These are phyloP conservation scores for Flaveria brownii DNA, from an alignment of 129 eudicot species.

Conservation along the genomic window DNA sequence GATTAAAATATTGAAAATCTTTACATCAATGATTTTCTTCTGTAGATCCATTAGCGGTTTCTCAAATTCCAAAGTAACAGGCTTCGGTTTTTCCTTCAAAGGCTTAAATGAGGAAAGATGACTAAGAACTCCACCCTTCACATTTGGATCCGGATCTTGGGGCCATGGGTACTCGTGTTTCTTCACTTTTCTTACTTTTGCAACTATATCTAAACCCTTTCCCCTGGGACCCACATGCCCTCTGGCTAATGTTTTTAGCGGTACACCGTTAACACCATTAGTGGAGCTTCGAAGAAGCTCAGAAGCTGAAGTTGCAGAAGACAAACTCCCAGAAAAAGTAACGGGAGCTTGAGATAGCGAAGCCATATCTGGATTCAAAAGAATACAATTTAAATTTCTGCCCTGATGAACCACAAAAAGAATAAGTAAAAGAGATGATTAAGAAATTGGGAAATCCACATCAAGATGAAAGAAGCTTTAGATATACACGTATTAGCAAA, in stretches of 20 bases:
- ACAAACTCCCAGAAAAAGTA: constrained; percentile 49
- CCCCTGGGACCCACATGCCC: constrained; percentile 45
- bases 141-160: constrained; percentile 71
- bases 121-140: constrained; percentile 81
- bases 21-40: constrained; percentile 77
- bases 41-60: constrained; percentile 82
- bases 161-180: constrained; percentile 89
- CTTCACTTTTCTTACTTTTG: constrained; percentile 60
- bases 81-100: constrained; percentile 74
- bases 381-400: constrained; percentile 30
- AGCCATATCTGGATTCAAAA: constrained; percentile 57
- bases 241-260: constrained; percentile 56
- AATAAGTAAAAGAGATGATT: background rate
- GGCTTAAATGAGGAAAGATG: constrained; percentile 90
- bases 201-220: constrained; percentile 50
- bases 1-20: background rate
- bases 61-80: constrained; percentile 84
- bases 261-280: constrained; percentile 59
- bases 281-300: constrained; percentile 73
- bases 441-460: constrained; percentile 17
- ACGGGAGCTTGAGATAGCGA: constrained; percentile 51
- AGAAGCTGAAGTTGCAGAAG: constrained; percentile 59
- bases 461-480: constrained; percentile 25
- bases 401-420: constrained; percentile 23
- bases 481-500: constrained; percentile 16